phyloP scores from a whole-genome alignment of 2,329 filamentous ascomycete genomes.

The Nigrospora osmanthi region DNA sequence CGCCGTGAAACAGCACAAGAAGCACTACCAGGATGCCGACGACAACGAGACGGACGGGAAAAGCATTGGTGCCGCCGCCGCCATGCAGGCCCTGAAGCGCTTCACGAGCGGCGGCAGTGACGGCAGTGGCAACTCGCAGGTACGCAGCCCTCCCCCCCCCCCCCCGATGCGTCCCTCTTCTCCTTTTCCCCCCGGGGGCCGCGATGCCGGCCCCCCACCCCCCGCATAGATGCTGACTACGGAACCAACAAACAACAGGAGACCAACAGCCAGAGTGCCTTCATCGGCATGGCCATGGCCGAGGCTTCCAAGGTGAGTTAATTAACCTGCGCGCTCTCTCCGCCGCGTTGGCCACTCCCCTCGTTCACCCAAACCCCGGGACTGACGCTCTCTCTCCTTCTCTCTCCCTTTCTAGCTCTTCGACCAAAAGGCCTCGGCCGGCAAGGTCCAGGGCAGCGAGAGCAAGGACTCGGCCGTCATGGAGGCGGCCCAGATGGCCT shows the following conservation, averaged over 20 bases:
- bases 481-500: slow-evolving; percentile 74
- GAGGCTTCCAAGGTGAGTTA: slow-evolving; percentile 74
- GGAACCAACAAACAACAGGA: no score
- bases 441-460: slow-evolving; percentile 46
- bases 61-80: slow-evolving; percentile 63
- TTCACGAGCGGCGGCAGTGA: slow-evolving; percentile 57
- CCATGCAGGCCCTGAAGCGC: slow-evolving; percentile 74
- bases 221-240: no score
- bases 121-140: slow-evolving; percentile 30
- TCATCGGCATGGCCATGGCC: slow-evolving; percentile 79
- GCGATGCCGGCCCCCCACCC: no score
- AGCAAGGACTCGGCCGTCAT: slow-evolving; percentile 77
- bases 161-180: no score
- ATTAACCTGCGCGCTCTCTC: background rate
- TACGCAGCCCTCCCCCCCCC: slow-evolving; percentile 5
- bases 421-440: slow-evolving; percentile 47
- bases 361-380: background rate
- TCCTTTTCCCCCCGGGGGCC: no score
- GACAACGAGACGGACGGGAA: slow-evolving; percentile 37
- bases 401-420: slow-evolving; percentile 37
- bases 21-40: slow-evolving; percentile 55
- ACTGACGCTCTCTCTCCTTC: slow-evolving; percentile 5
- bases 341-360: background rate
- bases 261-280: slow-evolving; percentile 62
- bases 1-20: slow-evolving; percentile 67